Evolutionary conservation across 2,329 filamentous ascomycete genomes (phyloP).

Genomic region (Colletotrichum chrysophilum): DNA sequence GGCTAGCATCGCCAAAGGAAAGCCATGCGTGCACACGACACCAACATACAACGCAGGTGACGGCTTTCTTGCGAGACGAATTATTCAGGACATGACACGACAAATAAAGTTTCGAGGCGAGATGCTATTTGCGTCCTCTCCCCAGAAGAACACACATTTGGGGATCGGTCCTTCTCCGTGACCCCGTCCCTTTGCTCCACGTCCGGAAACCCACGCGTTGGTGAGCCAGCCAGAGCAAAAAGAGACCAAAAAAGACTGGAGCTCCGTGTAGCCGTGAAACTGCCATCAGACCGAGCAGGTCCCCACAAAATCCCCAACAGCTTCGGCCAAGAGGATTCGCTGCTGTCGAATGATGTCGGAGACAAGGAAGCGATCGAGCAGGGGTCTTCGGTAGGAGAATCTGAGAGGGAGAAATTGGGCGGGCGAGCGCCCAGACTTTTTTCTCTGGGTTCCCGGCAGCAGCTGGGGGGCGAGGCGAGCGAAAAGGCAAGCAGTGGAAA

Average conservation of each 20-base stretch:
- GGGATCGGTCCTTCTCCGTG: neutral
- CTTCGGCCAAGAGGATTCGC: slow-evolving; percentile 22
- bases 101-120: neutral
- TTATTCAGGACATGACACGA: neutral
- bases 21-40: neutral
- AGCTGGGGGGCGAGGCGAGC: neutral
- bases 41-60: neutral
- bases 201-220: neutral
- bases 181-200: neutral
- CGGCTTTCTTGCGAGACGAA: neutral
- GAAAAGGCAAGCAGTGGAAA: neutral
- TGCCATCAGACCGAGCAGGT: slow-evolving; percentile 17
- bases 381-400: neutral
- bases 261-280: slow-evolving; percentile 22
- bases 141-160: neutral
- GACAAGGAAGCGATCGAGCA: slow-evolving; percentile 5
- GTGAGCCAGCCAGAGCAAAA: neutral
- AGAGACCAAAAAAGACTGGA: neutral
- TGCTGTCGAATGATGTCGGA: slow-evolving; percentile 22
- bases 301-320: neutral
- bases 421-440: neutral
- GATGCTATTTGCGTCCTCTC: neutral
- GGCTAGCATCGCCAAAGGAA: neutral
- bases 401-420: neutral
- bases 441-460: neutral